These are phyloP conservation scores for Ambrosia trifida DNA, from an alignment of 129 eudicot species.

Conservation along the genomic window DNA sequence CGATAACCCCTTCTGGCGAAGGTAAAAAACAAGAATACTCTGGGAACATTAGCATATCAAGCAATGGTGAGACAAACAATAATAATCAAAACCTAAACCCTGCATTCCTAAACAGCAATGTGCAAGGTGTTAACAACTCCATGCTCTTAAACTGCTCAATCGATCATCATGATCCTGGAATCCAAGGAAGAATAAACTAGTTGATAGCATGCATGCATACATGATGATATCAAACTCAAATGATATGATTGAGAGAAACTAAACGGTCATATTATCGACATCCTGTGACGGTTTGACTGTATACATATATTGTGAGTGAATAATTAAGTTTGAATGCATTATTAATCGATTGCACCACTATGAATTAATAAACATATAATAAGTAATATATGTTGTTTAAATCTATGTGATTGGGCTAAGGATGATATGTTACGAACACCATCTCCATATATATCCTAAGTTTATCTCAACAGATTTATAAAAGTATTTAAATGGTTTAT, in stretches of 20 bases:
- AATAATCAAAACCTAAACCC: constrained; percentile 22
- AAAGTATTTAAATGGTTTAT: too few relatives aligned
- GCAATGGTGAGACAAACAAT: constrained; percentile 17
- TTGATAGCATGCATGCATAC: too few relatives aligned
- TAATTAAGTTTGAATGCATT: constrained; percentile 26
- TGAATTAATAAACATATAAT: not conserved
- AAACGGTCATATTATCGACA: constrained; percentile 22
- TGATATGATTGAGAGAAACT: not conserved
- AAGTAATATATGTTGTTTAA: too few relatives aligned
- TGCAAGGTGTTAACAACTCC: constrained; percentile 69
- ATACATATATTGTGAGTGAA: constrained; percentile 9
- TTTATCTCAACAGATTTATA: too few relatives aligned
- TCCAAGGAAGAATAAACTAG: constrained; percentile 22
- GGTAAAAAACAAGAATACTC: constrained; percentile 20
- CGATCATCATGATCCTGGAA: constrained; percentile 60
- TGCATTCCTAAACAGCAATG: constrained; percentile 59
- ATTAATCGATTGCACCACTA: not conserved
- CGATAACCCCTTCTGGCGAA: constrained; percentile 32
- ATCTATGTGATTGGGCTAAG: too few relatives aligned
- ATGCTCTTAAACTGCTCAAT: constrained; percentile 36
- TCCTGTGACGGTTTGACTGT: not conserved
- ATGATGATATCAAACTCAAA: too few relatives aligned
- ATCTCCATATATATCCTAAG: too few relatives aligned
- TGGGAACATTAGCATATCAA: constrained; percentile 8
- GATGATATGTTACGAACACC: too few relatives aligned